These are phyloP conservation scores for Fusarium udum DNA, from an alignment of 2,329 filamentous ascomycete genomes.

Conservation along the genomic window DNA sequence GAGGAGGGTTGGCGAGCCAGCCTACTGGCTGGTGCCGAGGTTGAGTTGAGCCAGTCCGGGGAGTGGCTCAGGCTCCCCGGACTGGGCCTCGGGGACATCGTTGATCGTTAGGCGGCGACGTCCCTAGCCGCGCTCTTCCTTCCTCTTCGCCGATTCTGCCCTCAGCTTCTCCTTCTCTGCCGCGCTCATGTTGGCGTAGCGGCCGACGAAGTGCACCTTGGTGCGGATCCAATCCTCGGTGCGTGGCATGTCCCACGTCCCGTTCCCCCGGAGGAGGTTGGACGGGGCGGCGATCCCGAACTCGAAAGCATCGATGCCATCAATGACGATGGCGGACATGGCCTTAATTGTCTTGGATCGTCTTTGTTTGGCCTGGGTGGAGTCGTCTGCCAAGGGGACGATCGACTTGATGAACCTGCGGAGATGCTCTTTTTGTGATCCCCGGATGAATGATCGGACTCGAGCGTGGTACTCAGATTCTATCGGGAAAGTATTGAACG, in stretches of 20 bases:
- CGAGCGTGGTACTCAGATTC: slow-evolving; percentile 53
- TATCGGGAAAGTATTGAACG: slow-evolving; percentile 61
- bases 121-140: neutral
- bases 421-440: slow-evolving; percentile 56
- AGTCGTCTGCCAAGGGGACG: slow-evolving; percentile 44
- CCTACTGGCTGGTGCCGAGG: neutral
- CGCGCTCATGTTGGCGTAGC: neutral
- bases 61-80: neutral
- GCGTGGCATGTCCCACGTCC: slow-evolving; percentile 55
- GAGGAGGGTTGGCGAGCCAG: neutral
- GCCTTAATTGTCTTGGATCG: slow-evolving; percentile 46
- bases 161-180: neutral
- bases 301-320: slow-evolving; percentile 47
- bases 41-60: neutral
- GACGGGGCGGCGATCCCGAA: slow-evolving; percentile 48
- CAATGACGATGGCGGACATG: slow-evolving; percentile 61
- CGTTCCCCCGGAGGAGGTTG: slow-evolving; percentile 48
- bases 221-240: neutral
- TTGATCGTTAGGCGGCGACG: neutral
- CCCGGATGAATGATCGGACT: slow-evolving; percentile 50
- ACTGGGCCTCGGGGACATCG: neutral
- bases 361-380: neutral
- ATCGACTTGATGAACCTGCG: slow-evolving; percentile 49
- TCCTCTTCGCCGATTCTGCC: neutral
- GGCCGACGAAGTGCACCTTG: neutral